phyloP scores from a whole-genome alignment of 148 eudicot species.

The Oxyria digyna region DNA sequence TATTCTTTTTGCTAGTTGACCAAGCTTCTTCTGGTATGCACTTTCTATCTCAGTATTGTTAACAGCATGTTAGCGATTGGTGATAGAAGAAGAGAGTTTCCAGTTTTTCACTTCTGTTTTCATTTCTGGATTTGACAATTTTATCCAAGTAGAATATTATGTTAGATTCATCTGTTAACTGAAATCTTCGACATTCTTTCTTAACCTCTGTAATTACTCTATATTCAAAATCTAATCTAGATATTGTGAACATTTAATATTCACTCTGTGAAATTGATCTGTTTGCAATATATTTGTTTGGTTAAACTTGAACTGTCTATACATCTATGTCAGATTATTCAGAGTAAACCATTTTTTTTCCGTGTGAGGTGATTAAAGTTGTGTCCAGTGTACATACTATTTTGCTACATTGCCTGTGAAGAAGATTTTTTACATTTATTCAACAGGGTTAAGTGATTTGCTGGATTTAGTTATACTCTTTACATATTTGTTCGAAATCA shows the following conservation, averaged over 20 bases:
- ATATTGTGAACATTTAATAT: background rate
- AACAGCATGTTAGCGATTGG: background rate
- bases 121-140: background rate
- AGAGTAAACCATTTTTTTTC: background rate
- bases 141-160: background rate
- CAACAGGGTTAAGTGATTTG: background rate
- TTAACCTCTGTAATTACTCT: background rate
- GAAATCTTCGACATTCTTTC: background rate
- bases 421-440: background rate
- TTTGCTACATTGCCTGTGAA: background rate
- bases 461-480: constrained; percentile 1
- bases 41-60: background rate
- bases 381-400: background rate
- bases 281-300: background rate
- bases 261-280: background rate
- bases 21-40: background rate
- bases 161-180: background rate
- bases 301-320: background rate
- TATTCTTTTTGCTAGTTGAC: background rate
- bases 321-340: background rate
- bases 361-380: background rate
- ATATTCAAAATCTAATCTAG: background rate
- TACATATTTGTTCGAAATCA: background rate
- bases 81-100: background rate
- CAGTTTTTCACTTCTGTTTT: background rate